Evolutionary conservation across 371 early-diverging fungal genomes (phyloP).

Genomic region (Apophysomyces trapeziformis): DNA sequence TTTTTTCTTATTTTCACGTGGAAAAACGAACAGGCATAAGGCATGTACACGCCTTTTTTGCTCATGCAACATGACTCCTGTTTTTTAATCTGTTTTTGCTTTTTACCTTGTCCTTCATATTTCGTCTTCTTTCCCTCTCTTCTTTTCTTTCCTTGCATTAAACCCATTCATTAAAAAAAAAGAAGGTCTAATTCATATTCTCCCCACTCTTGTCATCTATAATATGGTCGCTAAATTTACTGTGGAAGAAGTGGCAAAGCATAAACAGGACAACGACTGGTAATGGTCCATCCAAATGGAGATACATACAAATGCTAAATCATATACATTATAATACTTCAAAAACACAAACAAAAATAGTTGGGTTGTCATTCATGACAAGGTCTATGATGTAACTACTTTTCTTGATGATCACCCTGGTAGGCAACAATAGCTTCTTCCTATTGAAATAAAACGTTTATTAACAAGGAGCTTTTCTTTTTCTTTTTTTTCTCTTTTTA

Average conservation of each 20-base stretch:
- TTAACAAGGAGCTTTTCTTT: too few species aligned
- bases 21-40: not conserved
- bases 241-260: slow-evolving; percentile 74
- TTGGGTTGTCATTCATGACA: slow-evolving; percentile 90
- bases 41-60: not conserved
- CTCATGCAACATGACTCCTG: slow-evolving; percentile 8
- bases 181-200: not conserved
- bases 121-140: not conserved
- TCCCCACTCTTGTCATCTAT: not conserved
- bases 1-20: slow-evolving; percentile 11
- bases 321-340: not conserved
- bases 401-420: slow-evolving; percentile 79
- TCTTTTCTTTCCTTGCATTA: slow-evolving; percentile 3
- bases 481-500: not conserved
- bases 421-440: not conserved
- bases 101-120: not conserved
- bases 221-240: slow-evolving; percentile 54
- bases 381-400: slow-evolving; percentile 83
- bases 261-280: slow-evolving; percentile 76
- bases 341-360: slow-evolving; percentile 7
- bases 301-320: not conserved
- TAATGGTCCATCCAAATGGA: not conserved
- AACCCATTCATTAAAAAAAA: slow-evolving; percentile 6
- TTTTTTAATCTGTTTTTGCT: slow-evolving; percentile 2
- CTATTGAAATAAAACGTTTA: not conserved